phyloP scores from a whole-genome alignment of 2,329 filamentous ascomycete species.

The Apiospora hydei region DNA sequence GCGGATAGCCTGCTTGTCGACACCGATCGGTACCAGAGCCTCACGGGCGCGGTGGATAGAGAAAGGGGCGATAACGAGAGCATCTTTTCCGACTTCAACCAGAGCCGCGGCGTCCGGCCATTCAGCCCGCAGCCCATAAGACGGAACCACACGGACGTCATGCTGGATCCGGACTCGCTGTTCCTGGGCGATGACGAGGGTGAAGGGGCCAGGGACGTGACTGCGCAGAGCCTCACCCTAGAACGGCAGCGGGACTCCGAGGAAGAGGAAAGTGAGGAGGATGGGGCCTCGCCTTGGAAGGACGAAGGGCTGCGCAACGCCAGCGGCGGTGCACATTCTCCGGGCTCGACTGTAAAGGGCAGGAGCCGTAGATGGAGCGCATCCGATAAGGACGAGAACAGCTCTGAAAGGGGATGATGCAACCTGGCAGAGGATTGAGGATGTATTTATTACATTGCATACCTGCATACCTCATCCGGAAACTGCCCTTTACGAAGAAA shows the following conservation, averaged over 20 bases:
- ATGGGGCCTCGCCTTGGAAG: slow-evolving; percentile 32
- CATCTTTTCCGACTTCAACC: slow-evolving; percentile 63
- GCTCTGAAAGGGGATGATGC: slow-evolving; percentile 8
- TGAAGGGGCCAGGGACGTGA: slow-evolving; percentile 25
- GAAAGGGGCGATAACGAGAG: slow-evolving; percentile 54
- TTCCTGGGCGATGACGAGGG: slow-evolving; percentile 32
- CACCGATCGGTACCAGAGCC: slow-evolving; percentile 63
- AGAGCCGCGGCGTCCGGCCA: slow-evolving; percentile 60
- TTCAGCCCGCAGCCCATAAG: slow-evolving; percentile 64
- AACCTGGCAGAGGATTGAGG: background rate
- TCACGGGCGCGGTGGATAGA: slow-evolving; percentile 55
- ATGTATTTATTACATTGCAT: background rate
- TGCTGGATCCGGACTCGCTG: slow-evolving; percentile 43
- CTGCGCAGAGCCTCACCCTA: slow-evolving; percentile 26
- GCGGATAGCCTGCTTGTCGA: slow-evolving; percentile 64
- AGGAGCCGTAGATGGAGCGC: slow-evolving; percentile 27
- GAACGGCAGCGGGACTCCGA: slow-evolving; percentile 22
- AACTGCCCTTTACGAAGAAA: slow-evolving; percentile 20
- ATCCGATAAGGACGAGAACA: slow-evolving; percentile 4
- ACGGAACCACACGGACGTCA: slow-evolving; percentile 39
- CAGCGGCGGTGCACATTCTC: slow-evolving; percentile 28
- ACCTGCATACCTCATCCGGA: background rate
- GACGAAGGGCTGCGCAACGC: slow-evolving; percentile 33
- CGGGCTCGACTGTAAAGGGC: slow-evolving; percentile 31
- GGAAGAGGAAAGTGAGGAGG: slow-evolving; percentile 31